Conservation (phyloP, 1,139 yeast species). For the Lodderomyces jiufengensis region DNA sequence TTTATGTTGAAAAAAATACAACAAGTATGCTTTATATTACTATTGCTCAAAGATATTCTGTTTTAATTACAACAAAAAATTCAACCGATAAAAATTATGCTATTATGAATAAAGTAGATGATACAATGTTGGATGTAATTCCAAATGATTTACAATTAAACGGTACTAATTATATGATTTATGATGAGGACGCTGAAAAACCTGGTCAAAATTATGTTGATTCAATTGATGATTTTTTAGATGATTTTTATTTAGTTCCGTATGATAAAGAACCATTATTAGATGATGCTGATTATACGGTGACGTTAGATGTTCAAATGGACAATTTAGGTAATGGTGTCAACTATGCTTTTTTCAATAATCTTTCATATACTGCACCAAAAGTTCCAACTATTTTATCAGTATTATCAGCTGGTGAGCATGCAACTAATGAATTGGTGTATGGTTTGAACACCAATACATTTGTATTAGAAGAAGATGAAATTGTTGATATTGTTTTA, state of each 20-base stretch:
- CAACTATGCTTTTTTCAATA: constrained; percentile 73
- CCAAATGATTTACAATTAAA: constrained; percentile 53
- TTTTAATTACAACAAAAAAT: constrained; percentile 55
- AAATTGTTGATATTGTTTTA: constrained; percentile 65
- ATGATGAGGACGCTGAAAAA: constrained; percentile 32
- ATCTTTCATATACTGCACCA: constrained; percentile 58
- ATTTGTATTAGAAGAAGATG: constrained; percentile 56
- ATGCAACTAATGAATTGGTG: constrained; percentile 46
- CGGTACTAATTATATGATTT: constrained; percentile 52
- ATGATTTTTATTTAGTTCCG: constrained; percentile 58
- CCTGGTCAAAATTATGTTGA: constrained; percentile 25
- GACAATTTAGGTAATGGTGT: constrained; percentile 68
- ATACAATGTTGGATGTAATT: constrained; percentile 60
- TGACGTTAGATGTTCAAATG: constrained; percentile 61
- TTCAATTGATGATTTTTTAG: constrained; percentile 30
- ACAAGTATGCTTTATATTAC: constrained; percentile 59
- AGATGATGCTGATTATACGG: constrained; percentile 60
- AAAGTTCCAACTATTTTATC: constrained; percentile 64
- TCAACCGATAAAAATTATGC: constrained; percentile 51
- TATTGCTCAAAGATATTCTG: constrained; percentile 69
- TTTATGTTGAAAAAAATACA: constrained; percentile 52
- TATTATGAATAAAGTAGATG: constrained; percentile 59
- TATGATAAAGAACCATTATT: constrained; percentile 33
- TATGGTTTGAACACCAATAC: constrained; percentile 70
- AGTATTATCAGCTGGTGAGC: constrained; percentile 49